Conservation (phyloP, 768 basidiomycete species). For the Trametes meyenii region DNA sequence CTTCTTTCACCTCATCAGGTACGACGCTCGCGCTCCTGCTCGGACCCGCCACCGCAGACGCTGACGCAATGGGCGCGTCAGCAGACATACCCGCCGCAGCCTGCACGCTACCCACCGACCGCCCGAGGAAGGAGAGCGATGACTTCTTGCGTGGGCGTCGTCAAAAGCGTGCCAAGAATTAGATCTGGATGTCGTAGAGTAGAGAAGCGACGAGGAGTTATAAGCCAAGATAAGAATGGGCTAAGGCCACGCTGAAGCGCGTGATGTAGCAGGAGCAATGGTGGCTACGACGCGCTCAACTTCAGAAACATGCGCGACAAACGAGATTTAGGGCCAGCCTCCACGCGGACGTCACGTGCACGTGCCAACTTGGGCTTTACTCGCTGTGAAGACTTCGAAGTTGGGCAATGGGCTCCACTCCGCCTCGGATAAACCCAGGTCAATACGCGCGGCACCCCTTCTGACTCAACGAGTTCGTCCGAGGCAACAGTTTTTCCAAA, state of each 20-base stretch:
- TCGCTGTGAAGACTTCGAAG: constrained; percentile 14
- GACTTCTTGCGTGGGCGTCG: not conserved
- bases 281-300: constrained; percentile 8
- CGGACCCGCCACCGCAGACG: constrained; percentile 12
- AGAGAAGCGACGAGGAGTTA: not conserved
- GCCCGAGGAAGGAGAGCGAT: constrained; percentile 9
- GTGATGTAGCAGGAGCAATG: not conserved
- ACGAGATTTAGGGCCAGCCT: constrained; percentile 14
- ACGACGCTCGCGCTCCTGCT: constrained; percentile 4
- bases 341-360: constrained; percentile 18
- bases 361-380: constrained; percentile 4
- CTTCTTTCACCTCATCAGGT: not conserved
- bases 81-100: constrained; percentile 4
- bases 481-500: not conserved
- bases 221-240: not conserved
- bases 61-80: constrained; percentile 21
- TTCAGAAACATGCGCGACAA: constrained; percentile 7
- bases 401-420: not conserved
- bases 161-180: too few relatives aligned
- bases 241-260: not conserved
- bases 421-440: constrained; percentile 12
- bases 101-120: constrained; percentile 17
- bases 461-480: not conserved
- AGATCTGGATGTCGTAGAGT: too few relatives aligned
- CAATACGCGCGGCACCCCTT: not conserved